Base-by-base conservation (phyloP, 2,329 filamentous ascomycete species). In the Aureobasidium sp. region DNA sequence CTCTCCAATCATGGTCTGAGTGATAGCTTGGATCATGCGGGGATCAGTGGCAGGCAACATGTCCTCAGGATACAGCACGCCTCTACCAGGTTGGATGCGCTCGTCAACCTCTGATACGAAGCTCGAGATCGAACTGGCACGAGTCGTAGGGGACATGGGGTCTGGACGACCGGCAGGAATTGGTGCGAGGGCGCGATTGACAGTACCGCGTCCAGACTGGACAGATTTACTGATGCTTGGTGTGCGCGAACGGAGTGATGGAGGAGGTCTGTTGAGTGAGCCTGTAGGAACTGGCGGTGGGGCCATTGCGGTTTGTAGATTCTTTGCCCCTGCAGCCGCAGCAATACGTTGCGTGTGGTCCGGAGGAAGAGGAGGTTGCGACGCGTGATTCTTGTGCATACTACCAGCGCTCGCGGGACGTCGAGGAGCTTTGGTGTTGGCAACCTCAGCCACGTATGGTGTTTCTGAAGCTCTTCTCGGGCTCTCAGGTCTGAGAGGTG, bases 1-100 rank as follows among this genome's bases (percentile, higher is more conserved):
- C 74, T 99, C 94, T 61, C 94, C 94, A 71, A 99, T 97, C 94
- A 99, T 99, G 21, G 94, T 97, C 75, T 99, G 93, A 2, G 94
- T 99, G 66, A 99, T 97, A 53, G 94, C 94, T 77, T 97, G 91
- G 67, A 99, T 97, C 91, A 99, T 97, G 68, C 93, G 89, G 65
- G 93, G 93, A 76, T 99, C 94, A 5, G 91, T 96, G 25, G 71
- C 70, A 29, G 86, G 79, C 10, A 85, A 84, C 63, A 94, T 83
- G 15, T 86, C 87, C 50, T 79, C 75, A 32, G 80, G 77, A 61
- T 85, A 79, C 48, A 78, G 77, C 72, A 83, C 79, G 55, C 82
- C 82, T 29, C 74, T 76, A 11, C 84, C 81, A 44, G 91, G 87
- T 71, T 95, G 91, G 80, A 99, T 97, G 44, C 93, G 85, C 63